Evolutionary conservation across 352 stramenopile genomes (phyloP).

Genomic region (Blastocystis sp.): DNA sequence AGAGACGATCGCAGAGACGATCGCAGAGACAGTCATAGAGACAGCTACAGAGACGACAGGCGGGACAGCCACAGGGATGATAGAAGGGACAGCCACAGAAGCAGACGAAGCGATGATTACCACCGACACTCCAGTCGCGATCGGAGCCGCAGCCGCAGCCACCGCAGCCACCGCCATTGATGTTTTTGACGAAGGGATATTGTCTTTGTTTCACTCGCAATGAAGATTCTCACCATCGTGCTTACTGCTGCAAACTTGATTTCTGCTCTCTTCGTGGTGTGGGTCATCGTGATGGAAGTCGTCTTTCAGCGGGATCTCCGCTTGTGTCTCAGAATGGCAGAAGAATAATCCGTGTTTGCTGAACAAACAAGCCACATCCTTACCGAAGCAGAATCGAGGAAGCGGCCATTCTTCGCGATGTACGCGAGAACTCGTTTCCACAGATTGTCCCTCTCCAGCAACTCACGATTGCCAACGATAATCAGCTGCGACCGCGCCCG

Average conservation of each 20-base stretch:
- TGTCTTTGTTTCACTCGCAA: constrained; percentile 32
- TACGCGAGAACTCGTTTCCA: constrained; percentile 18
- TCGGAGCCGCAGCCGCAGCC: constrained; percentile 10
- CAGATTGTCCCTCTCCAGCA: neutral
- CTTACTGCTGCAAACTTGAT: neutral
- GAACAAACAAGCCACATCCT: neutral
- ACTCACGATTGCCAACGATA: constrained; percentile 75
- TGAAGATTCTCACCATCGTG: neutral
- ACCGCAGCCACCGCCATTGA: constrained; percentile 25
- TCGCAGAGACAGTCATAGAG: neutral
- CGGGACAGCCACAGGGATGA: constrained; percentile 4
- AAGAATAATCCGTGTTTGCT: constrained; percentile 3
- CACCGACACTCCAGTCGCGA: neutral
- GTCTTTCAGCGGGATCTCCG: neutral
- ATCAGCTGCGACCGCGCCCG: constrained; percentile 82
- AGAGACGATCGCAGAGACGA: constrained; percentile 3
- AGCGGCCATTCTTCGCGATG: neutral
- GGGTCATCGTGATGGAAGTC: neutral
- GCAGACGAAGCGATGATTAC: neutral
- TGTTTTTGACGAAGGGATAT: neutral
- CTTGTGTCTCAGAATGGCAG: neutral
- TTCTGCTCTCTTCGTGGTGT: neutral
- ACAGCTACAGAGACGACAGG: neutral
- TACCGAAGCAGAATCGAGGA: neutral
- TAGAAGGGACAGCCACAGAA: neutral